Percentiles rank a stretch among this genome's conserved stretches.
Conservation (phyloP, 495 filamentous ascomycete genomes). For the Parachaetomium inaequale region DNA sequence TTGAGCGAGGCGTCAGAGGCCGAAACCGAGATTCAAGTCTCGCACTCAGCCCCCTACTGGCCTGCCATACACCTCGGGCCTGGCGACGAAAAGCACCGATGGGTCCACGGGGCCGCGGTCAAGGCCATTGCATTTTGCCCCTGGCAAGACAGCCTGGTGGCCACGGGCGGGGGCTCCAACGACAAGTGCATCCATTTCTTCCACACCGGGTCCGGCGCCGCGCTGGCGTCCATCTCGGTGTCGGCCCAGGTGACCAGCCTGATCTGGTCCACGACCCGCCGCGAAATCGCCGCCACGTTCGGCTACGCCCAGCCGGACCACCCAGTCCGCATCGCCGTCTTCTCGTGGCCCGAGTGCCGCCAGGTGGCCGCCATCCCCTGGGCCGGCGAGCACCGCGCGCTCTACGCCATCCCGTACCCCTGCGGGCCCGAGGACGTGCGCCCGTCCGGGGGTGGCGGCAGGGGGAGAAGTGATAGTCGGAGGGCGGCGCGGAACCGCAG, state of each 20-base stretch:
- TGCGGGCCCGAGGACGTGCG: conserved; percentile 45
- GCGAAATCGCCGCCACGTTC: conserved; percentile 90
- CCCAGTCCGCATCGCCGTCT: conserved; percentile 85
- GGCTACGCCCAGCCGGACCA: conserved; percentile 96
- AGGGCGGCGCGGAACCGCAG: conserved; percentile 26
- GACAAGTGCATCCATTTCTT: conserved; percentile 96
- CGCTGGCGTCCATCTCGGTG: conserved; percentile 86
- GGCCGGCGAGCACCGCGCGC: conserved; percentile 73
- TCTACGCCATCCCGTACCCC: conserved; percentile 71
- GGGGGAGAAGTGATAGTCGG: not conserved
- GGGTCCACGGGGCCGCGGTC: conserved; percentile 80
- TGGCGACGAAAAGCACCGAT: conserved; percentile 66
- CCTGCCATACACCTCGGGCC: conserved; percentile 28
- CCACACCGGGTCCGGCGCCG: conserved; percentile 79
- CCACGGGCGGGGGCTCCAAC: conserved; percentile 89
- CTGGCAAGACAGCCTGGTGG: conserved; percentile 83
- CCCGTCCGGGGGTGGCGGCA: conserved; percentile 4
- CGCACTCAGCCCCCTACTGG: not conserved
- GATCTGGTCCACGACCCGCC: conserved; percentile 80
- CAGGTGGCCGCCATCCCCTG: conserved; percentile 88
- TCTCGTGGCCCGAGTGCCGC: conserved; percentile 89
- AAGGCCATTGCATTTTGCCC: conserved; percentile 98
- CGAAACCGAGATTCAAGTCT: conserved; percentile 11
- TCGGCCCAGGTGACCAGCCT: conserved; percentile 90
- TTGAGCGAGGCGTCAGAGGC: conserved; percentile 14